Evolutionary conservation across 2,329 filamentous ascomycete genomes (phyloP).

Genomic region (Fusarium liriodendri): DNA sequence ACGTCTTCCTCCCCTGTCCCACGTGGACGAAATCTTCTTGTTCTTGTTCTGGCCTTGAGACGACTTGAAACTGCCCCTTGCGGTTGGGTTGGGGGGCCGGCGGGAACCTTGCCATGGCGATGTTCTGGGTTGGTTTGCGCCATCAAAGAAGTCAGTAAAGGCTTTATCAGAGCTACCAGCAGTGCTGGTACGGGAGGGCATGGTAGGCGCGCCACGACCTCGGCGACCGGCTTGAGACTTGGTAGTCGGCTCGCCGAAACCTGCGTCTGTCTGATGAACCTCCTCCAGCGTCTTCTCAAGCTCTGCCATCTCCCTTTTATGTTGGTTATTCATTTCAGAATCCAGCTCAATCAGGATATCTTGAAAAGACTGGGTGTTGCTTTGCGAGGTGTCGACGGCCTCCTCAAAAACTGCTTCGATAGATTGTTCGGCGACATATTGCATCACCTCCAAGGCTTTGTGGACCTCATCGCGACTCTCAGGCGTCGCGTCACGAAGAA

Average conservation of each 20-base stretch:
- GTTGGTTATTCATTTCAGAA: too few relatives aligned
- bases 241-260: neutral
- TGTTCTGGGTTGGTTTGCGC: neutral
- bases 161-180: neutral
- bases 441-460: neutral
- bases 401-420: slow-evolving; percentile 3
- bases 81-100: neutral
- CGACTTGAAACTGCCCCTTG: neutral
- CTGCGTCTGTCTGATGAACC: neutral
- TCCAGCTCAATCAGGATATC: neutral
- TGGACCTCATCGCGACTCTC: neutral
- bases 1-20: neutral
- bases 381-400: neutral
- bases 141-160: neutral
- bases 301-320: too few relatives aligned
- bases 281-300: neutral
- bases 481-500: neutral
- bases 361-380: neutral
- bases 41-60: neutral
- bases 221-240: neutral
- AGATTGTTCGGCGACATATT: neutral
- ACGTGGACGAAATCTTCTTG: neutral
- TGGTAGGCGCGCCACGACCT: neutral
- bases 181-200: neutral
- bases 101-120: neutral